A percentile compares a stretch with the other conserved stretches of the same genome.
Evolutionary conservation across 345 rosid species (phyloP).

Genomic region (Arabidopsis suecica): DNA sequence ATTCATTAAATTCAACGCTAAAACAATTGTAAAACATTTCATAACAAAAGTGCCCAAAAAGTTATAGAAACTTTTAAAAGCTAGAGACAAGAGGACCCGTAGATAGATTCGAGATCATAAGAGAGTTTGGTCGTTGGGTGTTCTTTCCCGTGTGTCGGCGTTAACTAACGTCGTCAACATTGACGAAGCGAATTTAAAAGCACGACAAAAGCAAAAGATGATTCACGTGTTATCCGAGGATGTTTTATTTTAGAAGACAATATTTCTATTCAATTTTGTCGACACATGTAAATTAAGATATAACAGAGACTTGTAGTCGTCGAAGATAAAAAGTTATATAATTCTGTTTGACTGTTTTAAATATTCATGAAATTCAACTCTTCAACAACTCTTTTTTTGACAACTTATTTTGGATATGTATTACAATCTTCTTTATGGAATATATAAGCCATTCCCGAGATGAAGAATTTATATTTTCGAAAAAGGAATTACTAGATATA

Average conservation of each 20-base stretch:
- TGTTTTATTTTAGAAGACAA: slow-evolving; percentile 35
- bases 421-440: not conserved
- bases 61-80: not conserved
- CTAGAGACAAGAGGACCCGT: slow-evolving; percentile 25
- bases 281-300: slow-evolving; percentile 11
- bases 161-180: slow-evolving; percentile 35
- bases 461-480: not conserved
- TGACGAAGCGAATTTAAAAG: slow-evolving; percentile 38
- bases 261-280: slow-evolving; percentile 36
- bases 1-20: not conserved
- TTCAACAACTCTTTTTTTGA: too few species aligned
- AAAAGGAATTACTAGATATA: slow-evolving; percentile 4
- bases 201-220: slow-evolving; percentile 23
- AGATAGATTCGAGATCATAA: slow-evolving; percentile 27
- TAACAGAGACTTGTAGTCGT: not conserved
- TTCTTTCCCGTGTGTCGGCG: slow-evolving; percentile 40
- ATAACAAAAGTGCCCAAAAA: slow-evolving; percentile 7
- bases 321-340: not conserved
- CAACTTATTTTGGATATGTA: slow-evolving; percentile 14
- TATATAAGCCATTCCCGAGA: not conserved
- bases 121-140: slow-evolving; percentile 27
- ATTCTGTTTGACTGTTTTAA: not conserved
- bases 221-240: slow-evolving; percentile 41
- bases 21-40: not conserved
- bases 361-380: too few species aligned